Conservation (phyloP, 164 flowering plant genomes). For the Chimonanthus praecox region DNA sequence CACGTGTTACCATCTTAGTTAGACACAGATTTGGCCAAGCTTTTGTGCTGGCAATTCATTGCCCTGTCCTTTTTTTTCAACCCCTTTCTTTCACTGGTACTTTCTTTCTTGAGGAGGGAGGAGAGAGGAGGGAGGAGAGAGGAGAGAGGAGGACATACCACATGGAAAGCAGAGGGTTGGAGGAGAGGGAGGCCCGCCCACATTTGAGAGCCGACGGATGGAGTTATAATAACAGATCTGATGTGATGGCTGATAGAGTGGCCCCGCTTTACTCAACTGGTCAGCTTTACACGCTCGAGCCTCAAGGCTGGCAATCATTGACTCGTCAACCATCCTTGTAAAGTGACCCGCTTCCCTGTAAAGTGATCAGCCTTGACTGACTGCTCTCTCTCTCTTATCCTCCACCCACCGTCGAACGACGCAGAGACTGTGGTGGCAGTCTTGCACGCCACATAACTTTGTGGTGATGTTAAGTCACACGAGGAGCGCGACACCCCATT, state of each 20-base stretch:
- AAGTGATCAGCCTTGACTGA: neutral
- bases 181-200: neutral
- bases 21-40: no score
- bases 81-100: no score
- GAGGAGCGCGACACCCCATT: no score
- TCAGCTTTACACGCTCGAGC: constrained; percentile 7
- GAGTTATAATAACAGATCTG: constrained; percentile 18
- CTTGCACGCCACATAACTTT: neutral
- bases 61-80: no score
- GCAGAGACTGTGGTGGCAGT: neutral
- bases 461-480: no score
- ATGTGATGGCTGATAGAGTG: constrained; percentile 24
- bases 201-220: constrained; percentile 8
- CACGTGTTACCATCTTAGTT: no score
- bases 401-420: neutral
- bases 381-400: neutral
- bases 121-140: neutral
- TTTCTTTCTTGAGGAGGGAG: neutral
- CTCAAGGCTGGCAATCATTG: constrained; percentile 17
- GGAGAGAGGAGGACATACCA: neutral
- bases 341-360: neutral
- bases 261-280: neutral
- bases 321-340: constrained; percentile 14
- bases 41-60: no score
- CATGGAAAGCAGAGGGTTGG: neutral